Conservation (phyloP, 768 basidiomycete species). For the Multifurca ochricompacta region DNA sequence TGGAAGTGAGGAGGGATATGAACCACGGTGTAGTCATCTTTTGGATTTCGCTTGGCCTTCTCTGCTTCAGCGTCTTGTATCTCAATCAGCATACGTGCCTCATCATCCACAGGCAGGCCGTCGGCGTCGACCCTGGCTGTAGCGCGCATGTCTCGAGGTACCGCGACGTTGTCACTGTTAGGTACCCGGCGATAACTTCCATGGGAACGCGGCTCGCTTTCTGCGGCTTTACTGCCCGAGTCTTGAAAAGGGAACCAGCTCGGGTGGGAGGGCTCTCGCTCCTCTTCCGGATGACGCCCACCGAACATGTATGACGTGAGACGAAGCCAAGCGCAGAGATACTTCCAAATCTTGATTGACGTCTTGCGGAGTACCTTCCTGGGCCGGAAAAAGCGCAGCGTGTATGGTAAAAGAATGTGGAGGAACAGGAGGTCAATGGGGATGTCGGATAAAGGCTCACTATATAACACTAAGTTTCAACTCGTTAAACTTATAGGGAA, state of each 20-base stretch:
- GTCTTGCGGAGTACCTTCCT: slow-evolving; percentile 47
- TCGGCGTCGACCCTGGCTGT: slow-evolving; percentile 62
- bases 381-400: slow-evolving; percentile 70
- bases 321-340: slow-evolving; percentile 56
- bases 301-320: slow-evolving; percentile 89
- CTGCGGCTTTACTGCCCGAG: slow-evolving; percentile 27
- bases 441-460: slow-evolving; percentile 78
- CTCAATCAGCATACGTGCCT: slow-evolving; percentile 46
- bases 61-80: slow-evolving; percentile 64
- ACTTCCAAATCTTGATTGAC: slow-evolving; percentile 57
- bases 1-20: slow-evolving; percentile 80
- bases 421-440: slow-evolving; percentile 87
- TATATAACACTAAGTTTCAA: slow-evolving; percentile 28
- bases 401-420: slow-evolving; percentile 75
- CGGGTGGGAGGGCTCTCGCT: slow-evolving; percentile 38
- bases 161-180: slow-evolving; percentile 71
- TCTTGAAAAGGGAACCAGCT: slow-evolving; percentile 32
- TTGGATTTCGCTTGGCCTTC: slow-evolving; percentile 56
- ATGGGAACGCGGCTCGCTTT: slow-evolving; percentile 34
- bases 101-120: slow-evolving; percentile 58
- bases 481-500: background rate
- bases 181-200: slow-evolving; percentile 79
- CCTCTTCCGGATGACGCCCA: slow-evolving; percentile 53
- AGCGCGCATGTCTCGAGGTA: slow-evolving; percentile 70
- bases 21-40: slow-evolving; percentile 74